A percentile compares a stretch with the other conserved stretches of the same genome.
phyloP scores from a whole-genome alignment of 495 filamentous ascomycete genomes.

The Xanthoparmelia taractica region DNA sequence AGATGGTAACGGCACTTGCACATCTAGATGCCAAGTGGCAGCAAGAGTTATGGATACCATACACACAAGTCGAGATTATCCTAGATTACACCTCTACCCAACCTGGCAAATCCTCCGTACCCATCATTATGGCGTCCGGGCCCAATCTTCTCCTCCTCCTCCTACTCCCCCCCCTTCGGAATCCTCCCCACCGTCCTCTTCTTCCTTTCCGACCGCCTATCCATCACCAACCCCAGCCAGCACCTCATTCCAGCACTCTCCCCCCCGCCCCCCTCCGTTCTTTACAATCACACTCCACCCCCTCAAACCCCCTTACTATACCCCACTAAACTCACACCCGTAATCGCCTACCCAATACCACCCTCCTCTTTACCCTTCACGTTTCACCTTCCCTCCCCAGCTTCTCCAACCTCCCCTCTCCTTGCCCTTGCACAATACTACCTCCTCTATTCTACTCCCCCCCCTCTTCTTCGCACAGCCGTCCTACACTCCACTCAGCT shows the following conservation, averaged over 20 bases:
- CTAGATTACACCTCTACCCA: background rate
- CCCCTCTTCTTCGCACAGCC: conserved; percentile 29
- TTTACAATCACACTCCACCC: conserved; percentile 32
- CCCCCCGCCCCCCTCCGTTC: too few species aligned
- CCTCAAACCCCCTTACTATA: too few species aligned
- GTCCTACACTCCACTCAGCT: conserved; percentile 31
- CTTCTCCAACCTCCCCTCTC: too few species aligned
- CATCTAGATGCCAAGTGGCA: too few species aligned
- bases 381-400: conserved; percentile 36
- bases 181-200: conserved; percentile 30
- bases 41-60: background rate
- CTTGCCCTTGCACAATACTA: too few species aligned
- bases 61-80: background rate
- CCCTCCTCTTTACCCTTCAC: too few species aligned
- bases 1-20: too few species aligned
- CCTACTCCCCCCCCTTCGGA: conserved; percentile 19
- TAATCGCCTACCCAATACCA: conserved; percentile 29
- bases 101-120: background rate
- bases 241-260: conserved; percentile 28
- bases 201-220: conserved; percentile 27
- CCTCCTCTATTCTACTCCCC: too few species aligned
- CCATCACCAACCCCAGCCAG: conserved; percentile 29
- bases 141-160: background rate
- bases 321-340: conserved; percentile 29
- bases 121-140: background rate